Evolutionary conservation across 208 protist genomes (phyloP), one percentile per base, ranked within the genome.

Genomic region (Strigomonas culicis): DNA sequence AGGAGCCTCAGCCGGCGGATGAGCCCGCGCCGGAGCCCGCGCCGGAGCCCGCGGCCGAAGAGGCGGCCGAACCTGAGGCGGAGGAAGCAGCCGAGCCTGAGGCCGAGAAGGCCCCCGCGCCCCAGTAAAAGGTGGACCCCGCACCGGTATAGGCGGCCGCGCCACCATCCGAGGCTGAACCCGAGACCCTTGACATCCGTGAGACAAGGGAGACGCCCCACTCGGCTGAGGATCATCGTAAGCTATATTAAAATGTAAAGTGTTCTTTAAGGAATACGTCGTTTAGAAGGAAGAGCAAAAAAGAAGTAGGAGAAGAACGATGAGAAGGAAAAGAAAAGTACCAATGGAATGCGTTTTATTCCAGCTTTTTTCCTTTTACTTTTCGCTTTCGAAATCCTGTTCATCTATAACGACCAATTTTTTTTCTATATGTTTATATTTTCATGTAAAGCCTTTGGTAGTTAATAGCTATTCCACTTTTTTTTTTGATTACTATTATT

Each of bases 11-110:
- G 46, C 27, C 53, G 8, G 49, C 59, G 30, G 17, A 8, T 41
- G 56, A 32, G 36, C 17, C 68, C 41, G 53, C 32, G 25, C 46
- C 41, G 34, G 39, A 24, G 19, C 22, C 61, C 19, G 53, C 43
- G 17, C 55, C 62, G 53, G 66, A 60, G 66, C 34, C 44, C 32
- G 31, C 47, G 19, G 34, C 19, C 56, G 64, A 58, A 58, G 24
- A 58, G 52, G 25, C 30, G 52, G 52, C 25, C 21, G 39, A 52
- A 49, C 66, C 55, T 4, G 52, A 58, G 28, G 46, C 59, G 21
- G 58, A 72, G 27, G 61, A 60, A 10, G 59, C 56, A 27, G 64
- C 72, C 59, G 43, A 27, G 21, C 71, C 64, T 31, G 39, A 67
- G 15, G 21, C 57, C 1, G 68, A 77, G 50, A 49, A 52, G 31